phyloP scores from a whole-genome alignment of 257 asterid genomes.

The Ligustrum vulgare region DNA sequence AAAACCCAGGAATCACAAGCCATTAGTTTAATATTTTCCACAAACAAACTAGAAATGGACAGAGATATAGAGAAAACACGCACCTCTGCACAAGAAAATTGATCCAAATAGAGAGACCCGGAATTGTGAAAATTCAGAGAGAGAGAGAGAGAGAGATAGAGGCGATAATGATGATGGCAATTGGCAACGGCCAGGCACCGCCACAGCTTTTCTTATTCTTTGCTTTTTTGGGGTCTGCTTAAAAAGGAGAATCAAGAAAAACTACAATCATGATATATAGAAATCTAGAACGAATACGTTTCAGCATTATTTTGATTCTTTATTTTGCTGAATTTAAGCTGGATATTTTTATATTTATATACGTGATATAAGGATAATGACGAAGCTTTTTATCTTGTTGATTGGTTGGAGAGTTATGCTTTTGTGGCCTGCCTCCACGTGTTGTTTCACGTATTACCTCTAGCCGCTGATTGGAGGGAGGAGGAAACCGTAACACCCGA shows the following conservation, averaged over 20 bases:
- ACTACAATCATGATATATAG: neutral
- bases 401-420: neutral
- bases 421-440: neutral
- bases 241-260: neutral
- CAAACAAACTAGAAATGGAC: neutral
- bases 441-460: neutral
- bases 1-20: neutral
- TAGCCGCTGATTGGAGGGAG: neutral
- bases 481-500: too few relatives aligned
- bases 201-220: constrained; percentile 1
- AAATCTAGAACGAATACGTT: neutral
- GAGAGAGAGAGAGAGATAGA: neutral
- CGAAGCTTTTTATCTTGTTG: neutral
- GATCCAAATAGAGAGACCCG: neutral
- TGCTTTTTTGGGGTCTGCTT: neutral
- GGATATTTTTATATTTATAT: neutral
- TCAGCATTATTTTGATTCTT: neutral
- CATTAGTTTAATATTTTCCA: neutral
- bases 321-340: neutral
- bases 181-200: neutral
- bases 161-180: neutral
- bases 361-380: neutral
- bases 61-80: neutral
- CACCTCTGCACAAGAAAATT: neutral
- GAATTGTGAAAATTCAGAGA: neutral